Base-by-base conservation (phyloP, 108 stramenopile species). In the Nitzschia sp. region DNA sequence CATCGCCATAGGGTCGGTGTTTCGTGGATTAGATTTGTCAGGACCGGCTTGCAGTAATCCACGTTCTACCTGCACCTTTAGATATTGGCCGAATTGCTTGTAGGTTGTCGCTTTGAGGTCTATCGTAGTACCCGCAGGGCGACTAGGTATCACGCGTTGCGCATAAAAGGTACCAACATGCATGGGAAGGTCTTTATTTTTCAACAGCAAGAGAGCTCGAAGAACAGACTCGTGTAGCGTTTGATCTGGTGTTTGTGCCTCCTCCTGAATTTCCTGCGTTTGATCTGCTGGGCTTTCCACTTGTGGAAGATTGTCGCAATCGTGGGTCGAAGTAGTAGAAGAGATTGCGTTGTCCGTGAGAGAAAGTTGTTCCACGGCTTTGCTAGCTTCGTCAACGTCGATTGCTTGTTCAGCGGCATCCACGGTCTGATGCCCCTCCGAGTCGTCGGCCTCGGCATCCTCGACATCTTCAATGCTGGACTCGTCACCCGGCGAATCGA, bases 1-100 rank as follows among this genome's bases (percentile, higher is more conserved):
- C 45, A 80, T 71, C 21, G 83, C 92, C 59, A 78, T 74, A 2
- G 76, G 71, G 72, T 94, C 86, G 25, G 75, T 86, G 33, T 75
- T 75, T 42, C 75, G 80, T 18, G 72, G 82, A 46, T 81, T 79
- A 0, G 53, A 31, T 17, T 71, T 71, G 23, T 79, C 78, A 0
- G 84, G 78, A 1, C 82, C 85, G 3, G 89, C 75, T 31, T 66
- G 62, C 17, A 94, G 58, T 25, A 94, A 68, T 2, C 86, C 88
- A 1, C 54, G 23, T 32, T 68, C 61, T 32, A 81, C 83, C 71
- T 86, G 78, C 23, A 85, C 85, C 30, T 71, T 42, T 15, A 94
- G 47, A 72, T 89, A 94, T 5, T 72, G 77, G 24, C 88, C 88
- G 64, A 94, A 83, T 66, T 94, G 91, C 65, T 91, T 94, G 65